Conservation (phyloP, 2,329 filamentous ascomycete species). For the Fusarium begoniae region DNA sequence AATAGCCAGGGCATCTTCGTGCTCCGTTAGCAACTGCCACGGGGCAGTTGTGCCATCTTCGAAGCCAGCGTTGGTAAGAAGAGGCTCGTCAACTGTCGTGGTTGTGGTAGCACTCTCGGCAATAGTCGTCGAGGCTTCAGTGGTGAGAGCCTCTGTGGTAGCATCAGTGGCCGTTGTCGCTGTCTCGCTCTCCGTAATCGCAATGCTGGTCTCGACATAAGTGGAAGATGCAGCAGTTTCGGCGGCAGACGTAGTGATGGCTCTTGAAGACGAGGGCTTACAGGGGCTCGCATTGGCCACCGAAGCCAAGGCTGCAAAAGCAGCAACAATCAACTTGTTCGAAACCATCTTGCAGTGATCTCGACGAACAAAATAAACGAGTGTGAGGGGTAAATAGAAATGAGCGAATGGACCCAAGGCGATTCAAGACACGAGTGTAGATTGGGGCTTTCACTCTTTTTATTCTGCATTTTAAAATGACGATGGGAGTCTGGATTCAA, state of each 20-base stretch:
- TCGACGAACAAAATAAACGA: neutral
- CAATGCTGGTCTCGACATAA: neutral
- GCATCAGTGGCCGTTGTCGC: neutral
- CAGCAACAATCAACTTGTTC: neutral
- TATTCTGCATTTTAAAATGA: neutral
- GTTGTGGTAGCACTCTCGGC: neutral
- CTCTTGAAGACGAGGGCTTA: neutral
- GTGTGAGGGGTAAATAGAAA: neutral
- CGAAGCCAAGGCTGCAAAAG: neutral
- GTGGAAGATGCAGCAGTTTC: neutral
- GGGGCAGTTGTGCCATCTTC: neutral
- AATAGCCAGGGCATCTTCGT: neutral
- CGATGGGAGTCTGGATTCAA: neutral
- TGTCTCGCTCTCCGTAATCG: neutral
- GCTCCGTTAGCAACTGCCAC: neutral
- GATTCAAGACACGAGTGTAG: neutral
- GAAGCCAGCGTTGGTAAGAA: neutral
- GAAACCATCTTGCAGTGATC: neutral
- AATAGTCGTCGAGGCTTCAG: neutral
- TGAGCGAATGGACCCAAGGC: neutral
- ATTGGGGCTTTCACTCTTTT: neutral
- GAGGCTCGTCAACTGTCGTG: accelerated
- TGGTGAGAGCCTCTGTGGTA: neutral
- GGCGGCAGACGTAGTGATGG: neutral
- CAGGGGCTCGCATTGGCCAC: neutral